phyloP scores from a whole-genome alignment of 2,329 filamentous ascomycete genomes.

The Coleophoma crateriformis region DNA sequence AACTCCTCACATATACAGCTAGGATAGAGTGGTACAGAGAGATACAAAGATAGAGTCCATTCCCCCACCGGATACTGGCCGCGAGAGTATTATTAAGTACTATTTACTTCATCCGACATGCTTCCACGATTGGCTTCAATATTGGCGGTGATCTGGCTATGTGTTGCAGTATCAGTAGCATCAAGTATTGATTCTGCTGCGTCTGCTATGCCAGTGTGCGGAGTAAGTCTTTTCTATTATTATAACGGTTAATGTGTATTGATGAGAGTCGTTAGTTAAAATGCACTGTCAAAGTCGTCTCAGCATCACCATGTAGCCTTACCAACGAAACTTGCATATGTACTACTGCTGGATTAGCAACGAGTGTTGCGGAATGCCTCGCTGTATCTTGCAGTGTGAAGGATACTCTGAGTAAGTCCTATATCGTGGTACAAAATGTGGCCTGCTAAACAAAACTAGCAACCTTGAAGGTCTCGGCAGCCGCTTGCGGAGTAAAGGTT shows the following conservation, averaged over 20 bases:
- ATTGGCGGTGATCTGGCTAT: too few species aligned
- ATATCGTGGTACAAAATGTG: too few species aligned
- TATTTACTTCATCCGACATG: too few species aligned
- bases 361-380: conserved; percentile 28
- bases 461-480: background rate
- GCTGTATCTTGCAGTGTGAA: conserved; percentile 28
- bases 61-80: too few species aligned
- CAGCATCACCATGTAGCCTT: conserved; percentile 27
- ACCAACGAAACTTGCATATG: conserved; percentile 35
- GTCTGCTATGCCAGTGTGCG: conserved; percentile 3
- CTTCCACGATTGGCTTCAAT: too few species aligned
- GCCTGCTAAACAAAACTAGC: background rate
- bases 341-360: conserved; percentile 26
- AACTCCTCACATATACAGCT: too few species aligned
- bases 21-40: too few species aligned
- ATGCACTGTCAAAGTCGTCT: conserved; percentile 9
- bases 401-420: conserved; percentile 26
- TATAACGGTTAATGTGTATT: too few species aligned
- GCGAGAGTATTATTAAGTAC: too few species aligned
- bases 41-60: too few species aligned
- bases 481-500: background rate
- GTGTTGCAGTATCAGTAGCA: too few species aligned
- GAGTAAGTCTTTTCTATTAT: conserved; percentile 2
- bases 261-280: conserved; percentile 2
- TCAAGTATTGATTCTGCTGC: background rate